Conservation (phyloP, 1,139 yeast species). For the Kodamaea suecica region DNA sequence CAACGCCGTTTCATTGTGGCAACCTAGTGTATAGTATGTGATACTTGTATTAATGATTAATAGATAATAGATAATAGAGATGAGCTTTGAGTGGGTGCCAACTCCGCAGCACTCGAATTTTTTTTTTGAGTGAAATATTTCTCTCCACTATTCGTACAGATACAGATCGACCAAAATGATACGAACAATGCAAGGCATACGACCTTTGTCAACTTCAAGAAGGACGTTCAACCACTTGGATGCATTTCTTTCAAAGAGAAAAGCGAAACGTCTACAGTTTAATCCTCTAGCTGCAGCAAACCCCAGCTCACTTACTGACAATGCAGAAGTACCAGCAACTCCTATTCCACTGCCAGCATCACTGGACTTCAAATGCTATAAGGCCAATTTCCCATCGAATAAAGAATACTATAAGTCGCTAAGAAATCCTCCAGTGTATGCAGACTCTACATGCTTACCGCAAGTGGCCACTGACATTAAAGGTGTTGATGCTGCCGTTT, state of each 20-base stretch:
- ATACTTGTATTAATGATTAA: neutral
- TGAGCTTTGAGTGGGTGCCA: too few relatives aligned
- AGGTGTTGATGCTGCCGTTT: slow-evolving; percentile 34
- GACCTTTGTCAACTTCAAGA: neutral
- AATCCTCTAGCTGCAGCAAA: too few relatives aligned
- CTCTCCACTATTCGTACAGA: too few relatives aligned
- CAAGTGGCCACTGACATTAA: slow-evolving; percentile 31
- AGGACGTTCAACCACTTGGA: too few relatives aligned
- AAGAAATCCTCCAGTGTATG: slow-evolving; percentile 3
- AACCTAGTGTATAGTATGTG: slow-evolving; percentile 18
- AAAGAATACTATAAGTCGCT: slow-evolving; percentile 6
- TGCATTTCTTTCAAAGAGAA: too few relatives aligned
- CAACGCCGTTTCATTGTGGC: slow-evolving; percentile 44
- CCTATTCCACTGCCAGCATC: neutral
- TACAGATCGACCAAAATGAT: too few relatives aligned
- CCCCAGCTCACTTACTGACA: neutral
- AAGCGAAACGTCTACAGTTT: too few relatives aligned
- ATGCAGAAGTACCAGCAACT: neutral
- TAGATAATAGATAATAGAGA: too few relatives aligned
- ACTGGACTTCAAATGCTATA: slow-evolving; percentile 4
- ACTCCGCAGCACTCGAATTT: too few relatives aligned
- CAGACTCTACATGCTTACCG: slow-evolving; percentile 22
- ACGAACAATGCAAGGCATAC: too few relatives aligned
- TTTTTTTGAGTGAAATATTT: too few relatives aligned
- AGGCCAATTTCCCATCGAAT: slow-evolving; percentile 3